phyloP scores from a whole-genome alignment of 176 grass and related monocot species.

The Zea luxurians region DNA sequence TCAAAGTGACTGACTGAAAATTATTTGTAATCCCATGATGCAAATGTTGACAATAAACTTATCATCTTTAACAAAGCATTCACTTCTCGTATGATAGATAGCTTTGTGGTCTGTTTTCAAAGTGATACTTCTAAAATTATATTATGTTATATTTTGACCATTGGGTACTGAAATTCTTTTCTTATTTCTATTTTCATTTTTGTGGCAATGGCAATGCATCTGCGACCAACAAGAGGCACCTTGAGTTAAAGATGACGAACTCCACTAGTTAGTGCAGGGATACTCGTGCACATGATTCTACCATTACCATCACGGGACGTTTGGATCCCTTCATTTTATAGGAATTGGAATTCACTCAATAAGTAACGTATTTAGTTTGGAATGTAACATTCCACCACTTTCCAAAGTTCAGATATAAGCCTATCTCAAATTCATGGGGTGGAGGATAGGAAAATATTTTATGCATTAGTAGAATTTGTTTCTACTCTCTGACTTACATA shows the following conservation, averaged over 20 bases:
- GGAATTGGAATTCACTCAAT: too few species aligned
- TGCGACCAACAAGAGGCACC: slow-evolving; percentile 67
- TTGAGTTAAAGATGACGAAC: slow-evolving; percentile 69
- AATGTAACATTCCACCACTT: too few species aligned
- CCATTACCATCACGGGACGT: background rate
- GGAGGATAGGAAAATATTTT: too few species aligned
- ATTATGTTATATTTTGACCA: background rate
- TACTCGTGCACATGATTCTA: slow-evolving; percentile 73
- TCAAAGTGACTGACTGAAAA: background rate
- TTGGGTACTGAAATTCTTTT: slow-evolving; percentile 38
- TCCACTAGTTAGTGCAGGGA: slow-evolving; percentile 74
- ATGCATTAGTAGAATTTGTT: too few species aligned
- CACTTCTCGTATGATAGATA: background rate
- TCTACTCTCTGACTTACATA: too few species aligned
- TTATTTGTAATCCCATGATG: background rate
- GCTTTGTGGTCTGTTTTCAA: background rate
- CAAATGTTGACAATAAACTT: slow-evolving; percentile 17
- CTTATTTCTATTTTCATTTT: background rate
- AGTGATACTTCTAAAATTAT: background rate
- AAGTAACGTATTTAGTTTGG: too few species aligned
- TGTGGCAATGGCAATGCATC: slow-evolving; percentile 4
- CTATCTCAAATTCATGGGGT: too few species aligned
- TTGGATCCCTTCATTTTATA: too few species aligned
- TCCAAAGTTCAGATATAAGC: too few species aligned
- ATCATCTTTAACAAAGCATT: background rate